phyloP scores from a whole-genome alignment of 2,329 filamentous ascomycete genomes.

The Plenodomus tracheiphilus region DNA sequence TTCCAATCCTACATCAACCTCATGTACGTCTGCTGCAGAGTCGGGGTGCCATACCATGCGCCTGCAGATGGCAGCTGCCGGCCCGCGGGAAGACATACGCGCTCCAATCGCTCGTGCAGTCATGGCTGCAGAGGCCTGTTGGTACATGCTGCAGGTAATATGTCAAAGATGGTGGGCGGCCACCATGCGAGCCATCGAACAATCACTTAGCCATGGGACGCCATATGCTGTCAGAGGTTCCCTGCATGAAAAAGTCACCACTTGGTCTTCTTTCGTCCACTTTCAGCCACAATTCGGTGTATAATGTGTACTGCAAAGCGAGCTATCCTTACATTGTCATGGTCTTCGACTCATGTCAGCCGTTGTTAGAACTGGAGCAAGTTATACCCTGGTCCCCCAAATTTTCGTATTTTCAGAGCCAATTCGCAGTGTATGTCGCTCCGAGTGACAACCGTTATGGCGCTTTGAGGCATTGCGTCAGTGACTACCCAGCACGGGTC shows the following conservation, averaged over 20 bases:
- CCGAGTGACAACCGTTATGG: constrained; percentile 8
- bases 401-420: neutral
- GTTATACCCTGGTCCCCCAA: neutral
- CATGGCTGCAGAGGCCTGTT: constrained; percentile 28
- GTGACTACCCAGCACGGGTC: constrained; percentile 22
- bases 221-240: constrained; percentile 19
- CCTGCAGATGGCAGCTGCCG: constrained; percentile 43
- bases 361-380: neutral
- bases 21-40: constrained; percentile 29
- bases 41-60: constrained; percentile 38
- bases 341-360: neutral
- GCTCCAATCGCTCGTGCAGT: constrained; percentile 25
- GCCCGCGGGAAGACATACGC: constrained; percentile 39
- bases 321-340: too few species aligned
- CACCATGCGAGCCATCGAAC: constrained; percentile 36
- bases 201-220: constrained; percentile 15
- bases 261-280: constrained; percentile 6
- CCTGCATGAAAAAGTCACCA: constrained; percentile 22
- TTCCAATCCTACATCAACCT: constrained; percentile 34
- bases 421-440: constrained; percentile 9
- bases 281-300: constrained; percentile 6
- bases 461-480: constrained; percentile 31
- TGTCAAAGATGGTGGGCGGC: constrained; percentile 26
- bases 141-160: constrained; percentile 32
- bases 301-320: neutral